A percentile compares a stretch with the other conserved stretches of the same genome.
These are phyloP conservation scores for Dipteronia dyeriana DNA, from an alignment of 345 rosid genomes.

Conservation along the genomic window DNA sequence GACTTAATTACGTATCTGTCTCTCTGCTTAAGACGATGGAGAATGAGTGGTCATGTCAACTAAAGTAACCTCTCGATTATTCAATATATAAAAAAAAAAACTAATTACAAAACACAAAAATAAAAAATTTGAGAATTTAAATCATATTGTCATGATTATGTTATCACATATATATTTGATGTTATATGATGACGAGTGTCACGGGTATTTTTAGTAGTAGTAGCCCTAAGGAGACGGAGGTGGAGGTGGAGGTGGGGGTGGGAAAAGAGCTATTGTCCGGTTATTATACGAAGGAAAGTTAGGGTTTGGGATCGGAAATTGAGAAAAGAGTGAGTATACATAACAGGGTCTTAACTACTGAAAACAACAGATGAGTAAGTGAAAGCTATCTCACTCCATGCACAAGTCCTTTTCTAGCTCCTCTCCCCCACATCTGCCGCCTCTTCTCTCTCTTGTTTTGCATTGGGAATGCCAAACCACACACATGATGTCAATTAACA, in stretches of 20 bases:
- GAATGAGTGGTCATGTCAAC: slow-evolving; percentile 53
- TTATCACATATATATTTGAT: slow-evolving; percentile 23
- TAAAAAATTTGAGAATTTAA: not conserved
- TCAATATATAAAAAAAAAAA: not conserved
- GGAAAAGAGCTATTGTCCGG: slow-evolving; percentile 34
- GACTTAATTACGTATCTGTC: slow-evolving; percentile 33
- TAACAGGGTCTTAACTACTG: slow-evolving; percentile 40
- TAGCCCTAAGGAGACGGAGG: slow-evolving; percentile 28
- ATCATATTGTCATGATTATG: slow-evolving; percentile 32
- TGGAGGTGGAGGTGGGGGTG: slow-evolving; percentile 5
- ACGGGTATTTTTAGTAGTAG: not conserved
- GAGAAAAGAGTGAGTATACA: slow-evolving; percentile 30
- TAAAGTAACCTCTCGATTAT: slow-evolving; percentile 24
- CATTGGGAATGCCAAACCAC: slow-evolving; percentile 44
- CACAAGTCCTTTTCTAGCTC: slow-evolving; percentile 54
- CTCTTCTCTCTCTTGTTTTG: slow-evolving; percentile 27
- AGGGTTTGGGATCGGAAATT: slow-evolving; percentile 52
- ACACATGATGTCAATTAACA: slow-evolving; percentile 14
- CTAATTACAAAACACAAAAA: not conserved
- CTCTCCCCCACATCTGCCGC: slow-evolving; percentile 60
- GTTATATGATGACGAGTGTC: slow-evolving; percentile 2
- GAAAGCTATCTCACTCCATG: slow-evolving; percentile 52
- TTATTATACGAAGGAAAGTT: slow-evolving; percentile 24
- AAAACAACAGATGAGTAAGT: slow-evolving; percentile 46
- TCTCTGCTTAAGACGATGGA: slow-evolving; percentile 35